Percentiles rank a stretch among this genome's conserved stretches.
Conservation (phyloP, 371 early-diverging fungal species). For the Apophysomyces ossiformis region DNA sequence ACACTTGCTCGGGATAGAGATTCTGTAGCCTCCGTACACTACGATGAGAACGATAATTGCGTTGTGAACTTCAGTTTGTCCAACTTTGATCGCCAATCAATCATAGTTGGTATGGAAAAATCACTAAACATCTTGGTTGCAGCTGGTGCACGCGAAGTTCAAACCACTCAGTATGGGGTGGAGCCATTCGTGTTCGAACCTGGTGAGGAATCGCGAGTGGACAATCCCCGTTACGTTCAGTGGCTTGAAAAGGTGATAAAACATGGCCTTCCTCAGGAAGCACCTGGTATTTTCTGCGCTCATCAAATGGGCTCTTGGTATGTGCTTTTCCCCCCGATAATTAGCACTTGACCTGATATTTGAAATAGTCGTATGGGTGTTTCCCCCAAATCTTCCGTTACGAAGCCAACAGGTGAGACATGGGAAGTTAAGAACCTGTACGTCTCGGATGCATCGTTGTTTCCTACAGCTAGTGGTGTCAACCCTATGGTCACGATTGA, state of each 20-base stretch:
- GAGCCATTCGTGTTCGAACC: slow-evolving; percentile 38
- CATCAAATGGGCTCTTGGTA: slow-evolving; percentile 71
- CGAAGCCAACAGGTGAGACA: slow-evolving; percentile 68
- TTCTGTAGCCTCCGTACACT: slow-evolving; percentile 28
- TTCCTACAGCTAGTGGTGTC: slow-evolving; percentile 76
- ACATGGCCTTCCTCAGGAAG: slow-evolving; percentile 20
- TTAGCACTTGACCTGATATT: slow-evolving; percentile 5
- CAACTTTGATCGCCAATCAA: slow-evolving; percentile 47
- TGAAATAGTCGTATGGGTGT: slow-evolving; percentile 61
- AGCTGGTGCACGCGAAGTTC: slow-evolving; percentile 68
- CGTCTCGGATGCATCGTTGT: slow-evolving; percentile 70
- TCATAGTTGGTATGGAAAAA: slow-evolving; percentile 50
- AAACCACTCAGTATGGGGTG: slow-evolving; percentile 45
- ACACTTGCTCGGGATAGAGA: slow-evolving; percentile 71
- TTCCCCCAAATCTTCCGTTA: slow-evolving; percentile 52
- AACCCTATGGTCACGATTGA: slow-evolving; percentile 77
- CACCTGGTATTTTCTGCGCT: slow-evolving; percentile 32
- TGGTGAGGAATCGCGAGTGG: slow-evolving; percentile 29
- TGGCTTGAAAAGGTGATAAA: slow-evolving; percentile 23
- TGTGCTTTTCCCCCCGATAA: neutral
- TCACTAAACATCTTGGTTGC: slow-evolving; percentile 59
- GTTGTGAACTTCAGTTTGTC: slow-evolving; percentile 48
- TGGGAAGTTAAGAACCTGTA: slow-evolving; percentile 74
- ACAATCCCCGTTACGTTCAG: slow-evolving; percentile 30
- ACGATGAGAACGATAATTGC: slow-evolving; percentile 19